Evolutionary conservation across 495 filamentous ascomycete species (phyloP).

Genomic region (Penicillium subrubescens): DNA sequence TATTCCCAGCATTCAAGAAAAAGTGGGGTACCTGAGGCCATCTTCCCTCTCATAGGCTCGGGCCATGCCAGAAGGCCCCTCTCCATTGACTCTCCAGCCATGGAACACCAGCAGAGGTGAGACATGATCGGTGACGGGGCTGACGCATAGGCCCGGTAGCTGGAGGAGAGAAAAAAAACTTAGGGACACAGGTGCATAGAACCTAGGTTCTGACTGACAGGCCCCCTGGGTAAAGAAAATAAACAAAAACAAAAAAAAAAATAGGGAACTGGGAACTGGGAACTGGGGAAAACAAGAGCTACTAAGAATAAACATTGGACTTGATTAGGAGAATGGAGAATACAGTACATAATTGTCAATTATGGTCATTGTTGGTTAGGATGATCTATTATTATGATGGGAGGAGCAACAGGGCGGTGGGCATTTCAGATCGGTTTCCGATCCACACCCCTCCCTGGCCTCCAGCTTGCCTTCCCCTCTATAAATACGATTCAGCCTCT

Average conservation of each 20-base stretch:
- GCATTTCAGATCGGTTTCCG: background rate
- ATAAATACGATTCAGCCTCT: slow-evolving; percentile 30
- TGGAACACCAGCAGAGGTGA: slow-evolving; percentile 7
- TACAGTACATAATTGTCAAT: background rate
- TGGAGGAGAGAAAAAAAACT: background rate
- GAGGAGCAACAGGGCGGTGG: background rate
- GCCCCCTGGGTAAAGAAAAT: background rate
- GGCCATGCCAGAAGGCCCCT: background rate
- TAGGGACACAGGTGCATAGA: background rate
- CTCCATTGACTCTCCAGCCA: background rate
- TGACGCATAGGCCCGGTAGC: slow-evolving; percentile 17
- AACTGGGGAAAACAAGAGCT: background rate
- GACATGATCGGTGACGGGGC: slow-evolving; percentile 13
- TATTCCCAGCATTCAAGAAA: background rate
- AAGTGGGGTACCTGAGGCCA: background rate
- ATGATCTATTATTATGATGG: background rate
- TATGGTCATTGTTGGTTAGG: background rate
- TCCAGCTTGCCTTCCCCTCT: slow-evolving; percentile 18
- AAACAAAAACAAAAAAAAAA: background rate
- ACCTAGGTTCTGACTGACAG: background rate
- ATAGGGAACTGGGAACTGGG: background rate
- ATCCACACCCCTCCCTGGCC: slow-evolving; percentile 24
- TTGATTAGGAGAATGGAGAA: background rate
- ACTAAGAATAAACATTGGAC: background rate
- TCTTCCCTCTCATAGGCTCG: background rate